Percentiles rank a stretch among this genome's conserved stretches.
These are phyloP conservation scores for Plasmodium inui DNA, from an alignment of 169 alveolate species.

Conservation along the genomic window DNA sequence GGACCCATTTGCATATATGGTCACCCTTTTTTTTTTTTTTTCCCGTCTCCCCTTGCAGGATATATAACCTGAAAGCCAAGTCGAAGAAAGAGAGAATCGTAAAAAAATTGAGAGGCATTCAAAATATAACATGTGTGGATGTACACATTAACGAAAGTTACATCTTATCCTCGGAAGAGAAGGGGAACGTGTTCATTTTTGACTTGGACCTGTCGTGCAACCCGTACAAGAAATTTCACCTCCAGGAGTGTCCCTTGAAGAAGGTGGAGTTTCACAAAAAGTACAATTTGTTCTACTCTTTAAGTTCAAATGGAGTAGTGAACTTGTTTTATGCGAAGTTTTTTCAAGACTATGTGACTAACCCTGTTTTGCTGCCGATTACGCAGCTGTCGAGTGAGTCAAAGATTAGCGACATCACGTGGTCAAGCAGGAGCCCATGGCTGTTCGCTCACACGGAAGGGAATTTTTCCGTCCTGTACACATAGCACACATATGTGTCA, in stretches of 20 bases:
- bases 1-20: not conserved
- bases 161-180: constrained; percentile 40
- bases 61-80: constrained; percentile 51
- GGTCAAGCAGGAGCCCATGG: constrained; percentile 75
- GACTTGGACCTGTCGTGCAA: constrained; percentile 59
- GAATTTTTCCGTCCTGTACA: constrained; percentile 49
- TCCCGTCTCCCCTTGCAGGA: not conserved
- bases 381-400: constrained; percentile 30
- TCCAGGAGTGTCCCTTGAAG: constrained; percentile 36
- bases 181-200: constrained; percentile 65
- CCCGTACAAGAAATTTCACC: constrained; percentile 75
- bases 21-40: not conserved
- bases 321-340: constrained; percentile 74
- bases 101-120: constrained; percentile 63
- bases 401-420: constrained; percentile 45
- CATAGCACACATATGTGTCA: constrained; percentile 23
- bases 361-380: constrained; percentile 75
- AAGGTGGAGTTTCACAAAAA: constrained; percentile 66
- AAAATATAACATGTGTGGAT: constrained; percentile 69
- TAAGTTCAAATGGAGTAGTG: constrained; percentile 65
- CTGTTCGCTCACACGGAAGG: constrained; percentile 54
- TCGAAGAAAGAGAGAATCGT: constrained; percentile 40
- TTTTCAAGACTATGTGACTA: constrained; percentile 72
- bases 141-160: constrained; percentile 67
- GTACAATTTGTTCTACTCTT: constrained; percentile 61